Evolutionary conservation across 2,329 filamentous ascomycete species (phyloP).

Genomic region (Colletotrichum navitas): DNA sequence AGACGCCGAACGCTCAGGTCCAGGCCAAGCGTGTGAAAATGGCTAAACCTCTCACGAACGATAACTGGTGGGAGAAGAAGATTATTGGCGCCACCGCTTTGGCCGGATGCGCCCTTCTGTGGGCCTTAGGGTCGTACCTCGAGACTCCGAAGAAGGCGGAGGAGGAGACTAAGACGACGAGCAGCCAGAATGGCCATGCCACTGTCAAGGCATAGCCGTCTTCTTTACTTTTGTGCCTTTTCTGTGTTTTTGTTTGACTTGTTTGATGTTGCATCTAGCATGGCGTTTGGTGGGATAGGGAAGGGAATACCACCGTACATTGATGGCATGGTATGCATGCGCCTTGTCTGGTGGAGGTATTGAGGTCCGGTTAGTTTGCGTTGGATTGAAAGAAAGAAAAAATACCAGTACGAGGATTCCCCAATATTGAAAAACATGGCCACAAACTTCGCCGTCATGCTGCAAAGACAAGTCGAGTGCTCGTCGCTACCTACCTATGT

Average conservation of each 20-base stretch:
- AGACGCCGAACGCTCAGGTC: slow-evolving; percentile 43
- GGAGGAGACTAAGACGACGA: not conserved
- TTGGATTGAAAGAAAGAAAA: not conserved
- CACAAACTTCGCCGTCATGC: not conserved
- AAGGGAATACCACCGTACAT: slow-evolving; percentile 3
- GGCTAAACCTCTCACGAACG: slow-evolving; percentile 72
- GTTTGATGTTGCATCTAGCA: slow-evolving; percentile 15
- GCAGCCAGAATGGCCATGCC: slow-evolving; percentile 14
- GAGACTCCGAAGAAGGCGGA: slow-evolving; percentile 48
- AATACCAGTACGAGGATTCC: not conserved
- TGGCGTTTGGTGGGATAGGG: slow-evolving; percentile 31
- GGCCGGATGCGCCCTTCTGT: slow-evolving; percentile 71
- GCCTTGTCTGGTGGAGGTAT: not conserved
- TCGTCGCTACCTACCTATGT: too few relatives aligned
- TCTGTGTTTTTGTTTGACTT: not conserved
- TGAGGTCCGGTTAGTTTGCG: not conserved
- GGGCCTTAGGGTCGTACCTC: slow-evolving; percentile 69
- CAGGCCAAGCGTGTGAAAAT: slow-evolving; percentile 37
- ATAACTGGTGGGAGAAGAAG: slow-evolving; percentile 77
- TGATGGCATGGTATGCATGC: not conserved
- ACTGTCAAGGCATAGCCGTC: slow-evolving; percentile 9
- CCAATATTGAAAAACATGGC: too few relatives aligned
- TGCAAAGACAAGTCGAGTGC: too few relatives aligned
- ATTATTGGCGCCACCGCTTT: slow-evolving; percentile 71
- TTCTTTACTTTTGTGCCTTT: not conserved